Evolutionary conservation across 371 early-diverging fungal genomes (phyloP), one percentile per base, ranked within the genome.

Genomic region (Lichtheimia corymbifera): DNA sequence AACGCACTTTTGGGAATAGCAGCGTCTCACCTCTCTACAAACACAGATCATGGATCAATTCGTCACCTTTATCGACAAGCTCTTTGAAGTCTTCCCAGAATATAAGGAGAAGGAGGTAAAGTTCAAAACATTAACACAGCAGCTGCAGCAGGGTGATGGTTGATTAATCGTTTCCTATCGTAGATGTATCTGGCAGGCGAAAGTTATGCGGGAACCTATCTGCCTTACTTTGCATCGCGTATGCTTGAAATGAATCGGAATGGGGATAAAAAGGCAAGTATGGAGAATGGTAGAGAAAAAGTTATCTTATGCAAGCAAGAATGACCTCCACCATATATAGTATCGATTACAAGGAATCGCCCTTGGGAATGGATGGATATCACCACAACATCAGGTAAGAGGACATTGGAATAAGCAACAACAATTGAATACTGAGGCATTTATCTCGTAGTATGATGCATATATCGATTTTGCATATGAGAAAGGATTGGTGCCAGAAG

Each of bases 331-430:
- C n/a, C n/a, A n/a, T n/a, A n/a, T 35, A 6, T 58, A 80, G 66
- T 80, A 85, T 51, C 79, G 86, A 52, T 54, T 93, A 5, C 69
- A 83, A 58, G 93, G 94, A 2, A 28, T 92, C 2, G 78, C 83
- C 14, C 89, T 95, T 61, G 93, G 93, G 9, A 95, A 93, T 68
- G 94, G 94, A n/a, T 95, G 95, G 95, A 90, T 93, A 4, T 93
- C 93, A 43, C 88, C 93, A 0, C 18, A 74, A 14, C 82, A 83
- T 50, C 92, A 91, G 82, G 92, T 92, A 78, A 47, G n/a, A 6
- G 5, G 17, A 18, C 17, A 5, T 22, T 5, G 47, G 47, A 17
- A 22, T n/a, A 47, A 47, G 47, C n/a, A 22, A 11, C 7, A 22
- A 45, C 22, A 22, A 47, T 18, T 0, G 47, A 18, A 18, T 47